Evolutionary conservation across 2,329 filamentous ascomycete genomes (phyloP).

Genomic region (Fusarium cicatricum): DNA sequence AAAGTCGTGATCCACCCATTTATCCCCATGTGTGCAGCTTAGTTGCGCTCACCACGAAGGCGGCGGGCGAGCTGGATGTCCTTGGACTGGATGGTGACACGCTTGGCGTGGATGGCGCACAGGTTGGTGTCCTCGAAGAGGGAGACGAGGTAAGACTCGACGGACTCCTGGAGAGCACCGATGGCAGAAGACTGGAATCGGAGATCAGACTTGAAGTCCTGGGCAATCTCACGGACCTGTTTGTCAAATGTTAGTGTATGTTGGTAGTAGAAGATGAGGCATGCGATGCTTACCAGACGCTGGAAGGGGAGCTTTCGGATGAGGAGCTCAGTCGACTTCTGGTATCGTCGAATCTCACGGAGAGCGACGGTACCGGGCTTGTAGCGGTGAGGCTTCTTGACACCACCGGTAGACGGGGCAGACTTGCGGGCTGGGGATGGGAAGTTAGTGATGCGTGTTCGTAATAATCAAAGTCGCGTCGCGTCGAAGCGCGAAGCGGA

Average conservation of each 20-base stretch:
- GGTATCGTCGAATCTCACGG: conserved; percentile 98
- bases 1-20: conserved; percentile 53
- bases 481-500: conserved; percentile 11
- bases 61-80: conserved; percentile 97
- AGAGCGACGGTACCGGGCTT: conserved; percentile 96
- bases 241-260: conserved; percentile 16
- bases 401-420: conserved; percentile 94
- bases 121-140: conserved; percentile 99
- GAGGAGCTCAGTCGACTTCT: conserved; percentile 95
- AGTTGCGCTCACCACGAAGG: conserved; percentile 93
- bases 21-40: conserved; percentile 49
- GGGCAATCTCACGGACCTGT: conserved; percentile 89
- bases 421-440: conserved; percentile 77
- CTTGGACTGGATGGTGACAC: conserved; percentile 97
- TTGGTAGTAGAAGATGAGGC: background rate
- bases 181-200: conserved; percentile 99
- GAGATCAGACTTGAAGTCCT: conserved; percentile 94
- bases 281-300: conserved; percentile 71
- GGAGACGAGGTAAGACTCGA: conserved; percentile 98
- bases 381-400: conserved; percentile 93
- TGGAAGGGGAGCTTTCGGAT: conserved; percentile 99
- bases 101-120: conserved; percentile 98
- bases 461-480: conserved; percentile 15
- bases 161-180: conserved; percentile 95
- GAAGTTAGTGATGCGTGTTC: conserved; percentile 19